Evolutionary conservation across 148 eudicot species (phyloP).

Genomic region (Rhododendron kiyosumense): DNA sequence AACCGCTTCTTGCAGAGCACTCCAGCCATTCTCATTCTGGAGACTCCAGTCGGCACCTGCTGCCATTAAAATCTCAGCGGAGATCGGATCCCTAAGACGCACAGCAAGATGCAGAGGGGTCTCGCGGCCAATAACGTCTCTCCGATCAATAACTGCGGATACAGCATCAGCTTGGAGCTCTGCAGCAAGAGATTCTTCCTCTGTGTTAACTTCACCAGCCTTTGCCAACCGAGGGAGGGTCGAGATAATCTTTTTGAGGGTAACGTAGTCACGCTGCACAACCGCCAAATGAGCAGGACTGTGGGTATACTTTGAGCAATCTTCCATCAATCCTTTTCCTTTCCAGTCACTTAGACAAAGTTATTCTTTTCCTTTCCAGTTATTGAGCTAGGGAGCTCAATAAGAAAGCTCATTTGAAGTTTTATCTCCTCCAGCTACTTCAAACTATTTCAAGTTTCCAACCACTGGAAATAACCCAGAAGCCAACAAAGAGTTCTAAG

Average conservation of each 20-base stretch:
- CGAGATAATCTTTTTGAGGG: slow-evolving; percentile 40
- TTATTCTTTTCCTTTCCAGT: slow-evolving; percentile 2
- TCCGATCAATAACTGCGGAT: slow-evolving; percentile 57
- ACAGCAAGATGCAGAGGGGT: slow-evolving; percentile 90
- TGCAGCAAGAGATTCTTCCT: slow-evolving; percentile 71
- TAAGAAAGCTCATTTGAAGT: background rate
- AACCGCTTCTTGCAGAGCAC: slow-evolving; percentile 90
- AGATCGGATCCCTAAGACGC: slow-evolving; percentile 58
- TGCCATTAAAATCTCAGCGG: slow-evolving; percentile 75
- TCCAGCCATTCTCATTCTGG: slow-evolving; percentile 96
- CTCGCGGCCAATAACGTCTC: slow-evolving; percentile 91
- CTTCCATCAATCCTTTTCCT: slow-evolving; percentile 47
- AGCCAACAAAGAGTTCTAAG: background rate
- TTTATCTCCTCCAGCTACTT: background rate
- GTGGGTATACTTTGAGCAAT: slow-evolving; percentile 65
- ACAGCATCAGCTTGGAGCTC: slow-evolving; percentile 73
- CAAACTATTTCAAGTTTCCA: background rate
- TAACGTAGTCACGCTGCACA: slow-evolving; percentile 52
- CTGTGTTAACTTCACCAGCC: slow-evolving; percentile 77
- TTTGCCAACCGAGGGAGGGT: slow-evolving; percentile 65
- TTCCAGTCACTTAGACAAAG: slow-evolving; percentile 11
- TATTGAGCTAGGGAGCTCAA: background rate
- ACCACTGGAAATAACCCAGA: background rate
- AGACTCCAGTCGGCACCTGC: slow-evolving; percentile 97
- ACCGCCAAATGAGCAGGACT: slow-evolving; percentile 82